Conservation (phyloP, 345 rosid genomes). For the Arabidopsis suecica region DNA sequence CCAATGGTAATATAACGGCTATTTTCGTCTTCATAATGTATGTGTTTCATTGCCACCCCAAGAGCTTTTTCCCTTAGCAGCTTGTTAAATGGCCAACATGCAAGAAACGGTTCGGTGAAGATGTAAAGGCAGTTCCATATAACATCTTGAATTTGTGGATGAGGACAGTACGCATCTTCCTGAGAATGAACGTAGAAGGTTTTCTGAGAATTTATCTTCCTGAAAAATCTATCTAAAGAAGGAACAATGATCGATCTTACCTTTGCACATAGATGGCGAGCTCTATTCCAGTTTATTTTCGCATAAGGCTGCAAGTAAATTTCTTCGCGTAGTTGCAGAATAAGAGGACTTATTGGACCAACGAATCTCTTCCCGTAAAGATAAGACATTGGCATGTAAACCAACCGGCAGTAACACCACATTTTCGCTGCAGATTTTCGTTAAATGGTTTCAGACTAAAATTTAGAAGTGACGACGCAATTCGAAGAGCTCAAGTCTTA, state of each 20-base stretch:
- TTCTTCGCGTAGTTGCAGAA: slow-evolving; percentile 57
- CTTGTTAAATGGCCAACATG: slow-evolving; percentile 65
- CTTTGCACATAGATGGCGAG: slow-evolving; percentile 58
- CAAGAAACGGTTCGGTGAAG: slow-evolving; percentile 56
- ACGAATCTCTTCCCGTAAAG: slow-evolving; percentile 67
- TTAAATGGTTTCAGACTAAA: slow-evolving; percentile 6
- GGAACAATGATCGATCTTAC: slow-evolving; percentile 37
- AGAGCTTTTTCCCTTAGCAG: slow-evolving; percentile 59
- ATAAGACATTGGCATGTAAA: slow-evolving; percentile 78
- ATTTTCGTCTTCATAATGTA: slow-evolving; percentile 70
- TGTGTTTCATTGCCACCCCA: slow-evolving; percentile 59
- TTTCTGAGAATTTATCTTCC: slow-evolving; percentile 16
- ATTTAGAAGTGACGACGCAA: not conserved
- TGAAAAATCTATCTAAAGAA: not conserved
- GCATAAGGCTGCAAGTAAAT: slow-evolving; percentile 57
- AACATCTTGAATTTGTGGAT: slow-evolving; percentile 59
- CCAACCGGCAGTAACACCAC: slow-evolving; percentile 70
- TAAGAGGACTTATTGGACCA: slow-evolving; percentile 61
- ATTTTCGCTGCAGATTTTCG: slow-evolving; percentile 53
- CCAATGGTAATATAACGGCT: slow-evolving; percentile 72
- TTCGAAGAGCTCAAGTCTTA: slow-evolving; percentile 1
- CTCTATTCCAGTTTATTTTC: slow-evolving; percentile 58
- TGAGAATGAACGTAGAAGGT: slow-evolving; percentile 24
- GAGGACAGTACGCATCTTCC: slow-evolving; percentile 71
- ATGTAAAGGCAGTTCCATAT: slow-evolving; percentile 65